Conservation (phyloP, 2,329 filamentous ascomycete genomes). For the Dactylellina cionopaga region DNA sequence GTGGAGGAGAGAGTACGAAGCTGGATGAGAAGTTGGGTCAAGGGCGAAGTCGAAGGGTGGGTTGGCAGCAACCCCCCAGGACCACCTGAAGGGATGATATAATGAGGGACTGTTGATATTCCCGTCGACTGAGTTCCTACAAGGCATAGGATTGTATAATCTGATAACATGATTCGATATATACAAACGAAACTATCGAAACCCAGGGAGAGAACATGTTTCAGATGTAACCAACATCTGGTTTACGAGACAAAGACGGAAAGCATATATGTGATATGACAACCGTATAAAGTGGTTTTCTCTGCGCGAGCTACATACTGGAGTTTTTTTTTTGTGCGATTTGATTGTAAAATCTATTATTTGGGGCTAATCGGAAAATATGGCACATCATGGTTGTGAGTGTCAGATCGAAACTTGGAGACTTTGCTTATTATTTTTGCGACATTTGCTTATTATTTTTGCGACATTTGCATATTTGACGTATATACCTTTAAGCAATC, state of each 20-base stretch:
- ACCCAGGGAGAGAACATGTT: background rate
- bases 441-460: background rate
- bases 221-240: conserved; percentile 11
- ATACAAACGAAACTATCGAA: background rate
- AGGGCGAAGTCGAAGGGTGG: conserved; percentile 38
- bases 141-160: no score
- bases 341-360: background rate
- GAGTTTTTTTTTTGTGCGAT: conserved; percentile 10
- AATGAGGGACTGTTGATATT: no score
- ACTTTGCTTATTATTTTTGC: background rate
- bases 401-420: background rate
- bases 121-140: no score
- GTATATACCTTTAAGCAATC: conserved; percentile 7
- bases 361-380: background rate
- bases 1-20: conserved; percentile 46
- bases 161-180: background rate
- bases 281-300: background rate
- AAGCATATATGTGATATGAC: background rate
- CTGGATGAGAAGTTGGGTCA: conserved; percentile 48
- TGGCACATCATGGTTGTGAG: conserved; percentile 7
- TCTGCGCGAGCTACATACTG: conserved; percentile 34
- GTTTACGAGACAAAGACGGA: conserved; percentile 42
- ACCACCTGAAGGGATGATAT: conserved; percentile 16
- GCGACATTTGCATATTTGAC: background rate
- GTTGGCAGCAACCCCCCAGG: conserved; percentile 9